phyloP scores from a whole-genome alignment of 1,139 yeast species.

The Pichia sp. region DNA sequence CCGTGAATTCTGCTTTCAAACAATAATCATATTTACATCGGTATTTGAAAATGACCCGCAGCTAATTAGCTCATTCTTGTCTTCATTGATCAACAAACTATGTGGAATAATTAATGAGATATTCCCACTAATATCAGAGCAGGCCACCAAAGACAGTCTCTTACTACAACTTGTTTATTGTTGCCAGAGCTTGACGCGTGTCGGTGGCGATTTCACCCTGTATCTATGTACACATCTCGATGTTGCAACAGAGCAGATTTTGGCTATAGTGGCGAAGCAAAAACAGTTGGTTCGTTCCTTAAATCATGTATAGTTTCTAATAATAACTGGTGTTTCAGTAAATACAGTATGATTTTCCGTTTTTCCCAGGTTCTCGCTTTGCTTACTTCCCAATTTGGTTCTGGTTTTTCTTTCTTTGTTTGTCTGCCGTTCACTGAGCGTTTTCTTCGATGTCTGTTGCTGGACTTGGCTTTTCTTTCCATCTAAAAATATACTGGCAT shows the following conservation, averaged over 20 bases:
- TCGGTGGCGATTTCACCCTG: slow-evolving; percentile 58
- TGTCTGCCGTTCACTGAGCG: background rate
- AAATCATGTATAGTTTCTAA: slow-evolving; percentile 1
- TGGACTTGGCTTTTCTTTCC: background rate
- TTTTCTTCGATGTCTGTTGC: background rate
- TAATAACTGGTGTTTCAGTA: background rate
- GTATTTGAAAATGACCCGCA: slow-evolving; percentile 42
- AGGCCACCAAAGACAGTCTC: slow-evolving; percentile 50
- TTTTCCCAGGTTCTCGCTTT: background rate
- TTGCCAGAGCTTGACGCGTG: slow-evolving; percentile 65
- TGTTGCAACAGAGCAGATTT: background rate
- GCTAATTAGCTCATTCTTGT: slow-evolving; percentile 38
- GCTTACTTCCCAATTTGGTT: background rate
- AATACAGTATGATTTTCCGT: background rate
- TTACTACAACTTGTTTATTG: slow-evolving; percentile 70
- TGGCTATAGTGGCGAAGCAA: slow-evolving; percentile 10
- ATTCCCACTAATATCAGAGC: slow-evolving; percentile 33
- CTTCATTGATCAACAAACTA: slow-evolving; percentile 33
- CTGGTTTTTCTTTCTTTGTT: background rate
- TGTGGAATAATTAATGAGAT: slow-evolving; percentile 31
- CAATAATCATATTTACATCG: slow-evolving; percentile 59
- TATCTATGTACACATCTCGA: background rate
- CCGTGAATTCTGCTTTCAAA: slow-evolving; percentile 73
- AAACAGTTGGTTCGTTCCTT: slow-evolving; percentile 6
- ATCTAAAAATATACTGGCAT: background rate